A percentile compares a stretch with the other conserved stretches of the same genome.
Evolutionary conservation across 805 yeast species (phyloP).

Genomic region (Deakozyma indianensis): DNA sequence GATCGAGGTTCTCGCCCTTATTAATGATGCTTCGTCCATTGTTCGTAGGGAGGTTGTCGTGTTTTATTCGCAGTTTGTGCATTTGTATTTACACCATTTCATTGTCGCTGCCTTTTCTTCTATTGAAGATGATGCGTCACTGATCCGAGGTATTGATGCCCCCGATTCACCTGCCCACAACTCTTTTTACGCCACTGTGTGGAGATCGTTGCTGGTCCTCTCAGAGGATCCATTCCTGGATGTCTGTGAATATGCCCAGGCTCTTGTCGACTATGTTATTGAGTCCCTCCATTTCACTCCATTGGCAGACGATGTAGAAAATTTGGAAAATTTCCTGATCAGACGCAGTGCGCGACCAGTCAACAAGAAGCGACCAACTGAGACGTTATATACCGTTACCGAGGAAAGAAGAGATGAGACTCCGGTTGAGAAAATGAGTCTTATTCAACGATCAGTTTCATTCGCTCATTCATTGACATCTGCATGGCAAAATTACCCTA

Average conservation of each 20-base stretch:
- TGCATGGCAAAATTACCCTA: background rate
- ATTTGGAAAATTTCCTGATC: conserved; percentile 16
- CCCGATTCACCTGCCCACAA: conserved; percentile 72
- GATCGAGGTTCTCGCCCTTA: conserved; percentile 45
- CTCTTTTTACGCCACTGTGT: conserved; percentile 67
- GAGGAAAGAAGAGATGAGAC: background rate
- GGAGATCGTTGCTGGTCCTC: conserved; percentile 71
- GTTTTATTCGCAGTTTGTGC: conserved; percentile 60
- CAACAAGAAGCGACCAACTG: background rate
- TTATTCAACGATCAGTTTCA: conserved; percentile 14
- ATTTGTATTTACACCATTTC: conserved; percentile 57
- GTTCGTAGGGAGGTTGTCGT: conserved; percentile 77
- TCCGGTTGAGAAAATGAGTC: conserved; percentile 3
- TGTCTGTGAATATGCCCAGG: conserved; percentile 57
- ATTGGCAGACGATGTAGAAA: conserved; percentile 46
- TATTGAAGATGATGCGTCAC: conserved; percentile 61
- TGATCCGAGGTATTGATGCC: conserved; percentile 43
- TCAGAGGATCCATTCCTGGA: conserved; percentile 83
- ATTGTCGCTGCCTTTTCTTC: conserved; percentile 78
- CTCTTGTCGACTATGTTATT: conserved; percentile 60
- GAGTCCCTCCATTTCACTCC: conserved; percentile 49
- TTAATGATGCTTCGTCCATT: conserved; percentile 80
- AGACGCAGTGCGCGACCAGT: background rate
- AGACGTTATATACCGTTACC: background rate
- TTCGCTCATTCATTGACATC: conserved; percentile 11